Conservation (phyloP, 2,329 filamentous ascomycete species). For the Fulvia fulva region DNA sequence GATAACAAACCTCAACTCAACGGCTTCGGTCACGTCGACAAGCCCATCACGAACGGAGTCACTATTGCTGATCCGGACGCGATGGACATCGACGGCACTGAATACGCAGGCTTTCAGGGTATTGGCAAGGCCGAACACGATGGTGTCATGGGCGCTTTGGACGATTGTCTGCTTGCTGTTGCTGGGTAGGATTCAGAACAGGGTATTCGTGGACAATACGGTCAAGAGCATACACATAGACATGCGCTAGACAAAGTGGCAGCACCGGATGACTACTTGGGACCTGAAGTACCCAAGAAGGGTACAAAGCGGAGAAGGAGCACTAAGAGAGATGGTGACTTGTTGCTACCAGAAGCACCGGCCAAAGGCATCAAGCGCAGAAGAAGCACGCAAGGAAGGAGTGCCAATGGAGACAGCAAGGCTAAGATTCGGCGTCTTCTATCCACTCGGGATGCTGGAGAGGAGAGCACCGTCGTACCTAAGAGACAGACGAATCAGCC, state of each 20-base stretch:
- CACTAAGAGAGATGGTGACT: background rate
- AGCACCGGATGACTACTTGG: background rate
- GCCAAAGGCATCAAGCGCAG: background rate
- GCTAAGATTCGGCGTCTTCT: background rate
- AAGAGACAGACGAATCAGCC: too few relatives aligned
- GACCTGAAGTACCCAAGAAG: background rate
- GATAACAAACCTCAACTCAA: slow-evolving; percentile 4
- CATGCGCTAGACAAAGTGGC: background rate
- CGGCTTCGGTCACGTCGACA: slow-evolving; percentile 3
- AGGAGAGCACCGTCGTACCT: background rate
- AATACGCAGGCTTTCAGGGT: slow-evolving; percentile 38
- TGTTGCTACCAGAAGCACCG: background rate
- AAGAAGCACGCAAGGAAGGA: background rate
- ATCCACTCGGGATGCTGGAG: background rate
- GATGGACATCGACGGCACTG: slow-evolving; percentile 35
- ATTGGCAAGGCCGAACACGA: slow-evolving; percentile 28
- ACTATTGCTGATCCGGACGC: slow-evolving; percentile 32
- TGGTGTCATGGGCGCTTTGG: slow-evolving; percentile 35
- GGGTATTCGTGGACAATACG: slow-evolving; percentile 5
- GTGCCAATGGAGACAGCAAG: background rate
- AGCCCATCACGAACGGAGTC: slow-evolving; percentile 20
- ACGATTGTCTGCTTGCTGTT: slow-evolving; percentile 33
- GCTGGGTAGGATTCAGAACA: slow-evolving; percentile 22
- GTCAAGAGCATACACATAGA: background rate
- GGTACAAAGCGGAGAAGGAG: background rate